Evolutionary conservation across 2,329 filamentous ascomycete species (phyloP), one percentile per base, ranked within the genome.

Genomic region (Fusarium sp.): DNA sequence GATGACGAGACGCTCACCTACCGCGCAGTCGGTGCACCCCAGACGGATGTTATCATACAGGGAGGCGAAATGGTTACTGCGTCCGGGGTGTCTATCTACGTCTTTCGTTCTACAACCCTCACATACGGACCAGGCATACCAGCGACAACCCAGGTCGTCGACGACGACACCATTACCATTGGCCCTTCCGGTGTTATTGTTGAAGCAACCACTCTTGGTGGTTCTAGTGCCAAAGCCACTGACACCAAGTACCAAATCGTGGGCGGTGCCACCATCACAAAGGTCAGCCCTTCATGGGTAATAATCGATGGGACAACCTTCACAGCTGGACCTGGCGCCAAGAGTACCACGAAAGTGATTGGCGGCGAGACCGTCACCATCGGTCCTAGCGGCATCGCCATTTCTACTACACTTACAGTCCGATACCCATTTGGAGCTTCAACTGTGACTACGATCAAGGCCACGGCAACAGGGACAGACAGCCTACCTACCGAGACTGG

Each of bases 231-330:
- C 16, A 72, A 75, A 4, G 60, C 79, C 2, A 80, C 77, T 2
- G 82, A 81, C 14, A 87, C 85, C 1, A 80, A 82, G 3, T 85
- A 83, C 75, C 86, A 85, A 50, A 84, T 89, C 65, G 84, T 88
- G 10, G 88, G 88, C 61, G 88, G 88, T 13, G 87, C 85, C 18
- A 89, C 88, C 4, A 81, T 90, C 62, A 88, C 86, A 18, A 84
- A 86, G 74, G 74, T 89, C 10, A 85, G 84, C n/a, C 79, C 85
- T 1, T 86, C 84, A 4, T 80, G 85, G 14, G 84, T 88, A 2
- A 84, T 91, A 31, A 82, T 92, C 58, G 81, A 83, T 38, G 86
- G 86, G 36, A 81, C 81, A 4, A 89, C 86, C 0, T 90, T 89
- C 74, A 88, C 85, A 2, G 80, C 91, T 58, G 88, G 88, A 0